A percentile compares a stretch with the other conserved stretches of the same genome.
Evolutionary conservation across 352 stramenopile genomes (phyloP).

Genomic region (Globisporangium emineosum): DNA sequence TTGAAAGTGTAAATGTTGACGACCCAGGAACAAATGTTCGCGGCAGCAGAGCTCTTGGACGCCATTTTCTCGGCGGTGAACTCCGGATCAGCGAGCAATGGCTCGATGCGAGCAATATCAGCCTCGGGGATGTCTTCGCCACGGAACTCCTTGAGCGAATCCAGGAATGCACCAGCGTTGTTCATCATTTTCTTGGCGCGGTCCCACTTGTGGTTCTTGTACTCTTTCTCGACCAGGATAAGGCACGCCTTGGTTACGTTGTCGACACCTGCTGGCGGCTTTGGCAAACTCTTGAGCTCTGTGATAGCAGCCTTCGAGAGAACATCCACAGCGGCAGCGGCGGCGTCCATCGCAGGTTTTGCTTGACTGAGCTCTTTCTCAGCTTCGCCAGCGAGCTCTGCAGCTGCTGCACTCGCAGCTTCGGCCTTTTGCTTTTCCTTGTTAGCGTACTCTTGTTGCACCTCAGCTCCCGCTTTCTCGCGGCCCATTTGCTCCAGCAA

Average conservation of each 20-base stretch:
- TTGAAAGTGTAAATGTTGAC: constrained; percentile 99
- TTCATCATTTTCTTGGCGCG: constrained; percentile 99
- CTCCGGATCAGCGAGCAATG: constrained; percentile 90
- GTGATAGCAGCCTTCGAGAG: constrained; percentile 96
- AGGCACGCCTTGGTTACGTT: constrained; percentile 96
- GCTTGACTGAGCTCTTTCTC: constrained; percentile 94
- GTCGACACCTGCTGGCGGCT: constrained; percentile 93
- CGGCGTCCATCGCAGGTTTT: constrained; percentile 97
- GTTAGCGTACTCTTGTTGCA: constrained; percentile 94
- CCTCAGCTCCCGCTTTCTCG: constrained; percentile 92
- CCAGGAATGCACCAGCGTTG: constrained; percentile 95
- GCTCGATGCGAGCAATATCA: constrained; percentile 90
- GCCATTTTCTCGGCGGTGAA: constrained; percentile 96
- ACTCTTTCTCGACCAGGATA: constrained; percentile 97
- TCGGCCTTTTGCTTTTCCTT: constrained; percentile 93
- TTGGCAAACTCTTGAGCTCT: constrained; percentile 96
- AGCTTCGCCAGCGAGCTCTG: constrained; percentile 91
- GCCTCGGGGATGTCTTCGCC: constrained; percentile 95
- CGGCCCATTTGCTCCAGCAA: constrained; percentile 93
- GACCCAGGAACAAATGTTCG: constrained; percentile 97
- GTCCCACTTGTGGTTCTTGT: constrained; percentile 99
- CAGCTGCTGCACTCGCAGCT: constrained; percentile 88
- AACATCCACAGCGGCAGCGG: constrained; percentile 93
- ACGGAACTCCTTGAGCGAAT: constrained; percentile 89
- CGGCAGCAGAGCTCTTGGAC: constrained; percentile 94